Base-by-base conservation (phyloP, 1,139 yeast species). In the Kurtzmaniella quercitrusa region DNA sequence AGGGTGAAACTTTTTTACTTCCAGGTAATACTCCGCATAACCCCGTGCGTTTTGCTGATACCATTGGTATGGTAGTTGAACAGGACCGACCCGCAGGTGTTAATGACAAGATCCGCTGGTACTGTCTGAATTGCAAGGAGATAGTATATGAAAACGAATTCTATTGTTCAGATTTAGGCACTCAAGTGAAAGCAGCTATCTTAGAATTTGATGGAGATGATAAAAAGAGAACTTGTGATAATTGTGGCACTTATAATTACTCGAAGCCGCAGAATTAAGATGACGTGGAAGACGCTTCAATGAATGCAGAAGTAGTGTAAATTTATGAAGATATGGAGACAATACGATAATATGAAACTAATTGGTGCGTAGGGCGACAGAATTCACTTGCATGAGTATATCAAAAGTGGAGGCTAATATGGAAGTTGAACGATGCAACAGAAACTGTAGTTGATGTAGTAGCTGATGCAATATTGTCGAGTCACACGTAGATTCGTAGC, bases 31-130 rank as follows among this genome's bases (percentile, higher is more conserved):
- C 79, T 2, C 98, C 98, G 1, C 97, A 91, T 60, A 87, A 85
- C 53, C 97, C 98, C 1, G 93, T 88, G 15, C 72, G 98, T 53
- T 91, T 79, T 60, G 85, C 83, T 9, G 70, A 90, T 55, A 89
- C 97, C 0, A 82, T 91, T 25, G 98, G 98, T 0, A 69, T 91
- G 41, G 98, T 91, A 6, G 87, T 91, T n/a, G 98, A 91, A 57
- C 96, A 90, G 62, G 96, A 89, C 58, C 74, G 97, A 51, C 96
- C 96, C 0, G 67, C 68, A 44, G 87, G 78, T 1, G 68, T 77
- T 33, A 72, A 77, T 46, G 96, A 88, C 59, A 75, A 77, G 49
- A 70, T 87, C 50, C 74, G 96, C 56, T 90, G 97, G 97, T 91
- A 90, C 62, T 91, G 97, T 56, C 64, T 75, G 15, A 70, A 70